Percentiles rank a stretch among this genome's conserved stretches.
Evolutionary conservation across 352 stramenopile species (phyloP).

Genomic region (Peronospora farinosa): DNA sequence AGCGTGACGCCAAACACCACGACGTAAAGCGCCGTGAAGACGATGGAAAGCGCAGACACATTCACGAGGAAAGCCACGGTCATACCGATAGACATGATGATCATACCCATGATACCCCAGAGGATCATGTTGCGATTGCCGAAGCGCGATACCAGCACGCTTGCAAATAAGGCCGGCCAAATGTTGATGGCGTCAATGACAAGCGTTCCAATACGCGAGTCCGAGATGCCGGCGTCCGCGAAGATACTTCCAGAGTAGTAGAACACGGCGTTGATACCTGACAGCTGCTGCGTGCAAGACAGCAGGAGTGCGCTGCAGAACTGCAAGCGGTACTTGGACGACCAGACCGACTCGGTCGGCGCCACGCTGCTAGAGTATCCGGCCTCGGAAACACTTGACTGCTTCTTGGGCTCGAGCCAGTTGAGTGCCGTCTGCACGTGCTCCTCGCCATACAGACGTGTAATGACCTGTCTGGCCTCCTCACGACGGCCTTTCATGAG

Average conservation of each 20-base stretch:
- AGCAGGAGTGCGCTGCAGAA: slow-evolving; percentile 35
- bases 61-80: slow-evolving; percentile 40
- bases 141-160: slow-evolving; percentile 35
- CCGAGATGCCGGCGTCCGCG: slow-evolving; percentile 15
- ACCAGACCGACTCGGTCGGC: slow-evolving; percentile 20
- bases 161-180: slow-evolving; percentile 24
- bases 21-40: slow-evolving; percentile 48
- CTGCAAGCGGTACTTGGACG: slow-evolving; percentile 21
- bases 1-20: slow-evolving; percentile 39
- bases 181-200: slow-evolving; percentile 27
- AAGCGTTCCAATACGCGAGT: slow-evolving; percentile 18
- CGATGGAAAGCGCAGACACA: slow-evolving; percentile 31
- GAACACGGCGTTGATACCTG: slow-evolving; percentile 46
- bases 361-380: neutral
- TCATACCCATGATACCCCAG: slow-evolving; percentile 39
- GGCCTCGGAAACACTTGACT: slow-evolving; percentile 7
- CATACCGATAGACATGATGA: slow-evolving; percentile 40
- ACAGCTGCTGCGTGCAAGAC: slow-evolving; percentile 34
- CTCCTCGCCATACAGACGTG: slow-evolving; percentile 20
- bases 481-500: slow-evolving; percentile 13
- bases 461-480: slow-evolving; percentile 20
- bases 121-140: slow-evolving; percentile 52
- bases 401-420: slow-evolving; percentile 12
- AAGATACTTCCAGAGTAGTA: slow-evolving; percentile 21
- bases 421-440: slow-evolving; percentile 11